Conservation (phyloP, 352 stramenopile genomes). For the Phytophthora boehmeriae region DNA sequence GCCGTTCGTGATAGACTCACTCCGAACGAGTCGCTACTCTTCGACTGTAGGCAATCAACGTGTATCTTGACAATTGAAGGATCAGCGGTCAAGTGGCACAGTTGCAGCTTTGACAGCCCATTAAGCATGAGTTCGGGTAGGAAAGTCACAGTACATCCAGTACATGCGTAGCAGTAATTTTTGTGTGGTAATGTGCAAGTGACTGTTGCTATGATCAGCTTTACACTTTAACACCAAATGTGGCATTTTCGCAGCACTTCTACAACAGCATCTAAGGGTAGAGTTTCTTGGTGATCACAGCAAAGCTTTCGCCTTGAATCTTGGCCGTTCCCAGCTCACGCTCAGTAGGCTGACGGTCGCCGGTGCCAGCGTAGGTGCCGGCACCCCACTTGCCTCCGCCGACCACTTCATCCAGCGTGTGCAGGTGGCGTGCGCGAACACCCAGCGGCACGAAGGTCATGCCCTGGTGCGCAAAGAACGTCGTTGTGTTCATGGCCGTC, state of each 20-base stretch:
- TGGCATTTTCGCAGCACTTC: background rate
- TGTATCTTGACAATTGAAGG: too few species aligned
- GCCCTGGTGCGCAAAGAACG: slow-evolving; percentile 79
- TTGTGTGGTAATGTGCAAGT: too few species aligned
- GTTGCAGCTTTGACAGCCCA: too few species aligned
- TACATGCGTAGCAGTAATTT: too few species aligned
- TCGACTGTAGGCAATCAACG: too few species aligned
- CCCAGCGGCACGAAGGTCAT: slow-evolving; percentile 85
- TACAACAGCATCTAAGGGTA: slow-evolving; percentile 25
- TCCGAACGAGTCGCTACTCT: too few species aligned
- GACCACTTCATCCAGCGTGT: slow-evolving; percentile 55
- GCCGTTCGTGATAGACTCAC: too few species aligned
- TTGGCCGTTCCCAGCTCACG: slow-evolving; percentile 63
- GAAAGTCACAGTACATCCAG: too few species aligned
- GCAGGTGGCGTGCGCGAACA: slow-evolving; percentile 37
- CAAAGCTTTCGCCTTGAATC: slow-evolving; percentile 75
- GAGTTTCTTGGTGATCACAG: slow-evolving; percentile 45
- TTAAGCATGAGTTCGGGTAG: too few species aligned
- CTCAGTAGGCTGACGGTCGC: slow-evolving; percentile 62
- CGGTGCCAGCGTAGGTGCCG: slow-evolving; percentile 66
- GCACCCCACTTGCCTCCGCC: slow-evolving; percentile 62
- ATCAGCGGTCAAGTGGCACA: too few species aligned
- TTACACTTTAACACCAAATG: background rate
- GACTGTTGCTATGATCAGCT: too few species aligned
- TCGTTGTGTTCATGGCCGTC: slow-evolving; percentile 62